Base-by-base conservation (phyloP, 2,329 filamentous ascomycete genomes). In the Rasamsonia emersonii region DNA sequence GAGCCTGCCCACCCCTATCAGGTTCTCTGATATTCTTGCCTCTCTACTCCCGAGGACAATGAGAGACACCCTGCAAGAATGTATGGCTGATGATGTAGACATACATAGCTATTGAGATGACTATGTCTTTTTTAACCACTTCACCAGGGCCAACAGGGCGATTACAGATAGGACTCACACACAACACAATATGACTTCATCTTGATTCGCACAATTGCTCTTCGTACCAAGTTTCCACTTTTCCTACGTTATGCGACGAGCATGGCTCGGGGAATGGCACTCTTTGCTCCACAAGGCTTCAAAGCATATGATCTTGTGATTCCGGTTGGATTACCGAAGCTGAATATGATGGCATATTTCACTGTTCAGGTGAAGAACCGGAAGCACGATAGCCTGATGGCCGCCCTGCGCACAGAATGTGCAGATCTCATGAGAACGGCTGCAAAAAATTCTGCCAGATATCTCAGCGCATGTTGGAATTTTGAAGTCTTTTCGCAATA, bases 291-390 rank as follows among this genome's bases (percentile, higher is more conserved):
- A 7, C 8, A 7, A 23, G 20, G 20, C 8, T 8, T n/a, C 20
- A n/a, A 7, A 7, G 8, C 8, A 8, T 23, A 8, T n/a, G 20
- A 23, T 23, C 8, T 23, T n/a, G n/a, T 23, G n/a, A 23, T 23
- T 23, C 20, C 20, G 8, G 20, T 23, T 23, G 20, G 8, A n/a
- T 8, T 23, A 8, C 20, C 20, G 8, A n/a, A 23, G 8, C 8
- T 8, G n/a, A 23, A 23, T 23, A 23, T 23, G n/a, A 23, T 23
- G 20, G n/a, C 20, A n/a, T 23, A 23, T 23, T 23, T 23, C 8
- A 23, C n/a, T n/a, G 20, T 23, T n/a, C 20, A 23, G 20, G 20
- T 23, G 20, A 23, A 23, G 20, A 23, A 23, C 20, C 20, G 20
- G 8, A 7, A 23, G n/a, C 8, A 23, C n/a, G 20, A 23, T n/a